Evolutionary conservation across 129 eudicot genomes (phyloP).

Genomic region (Flaveria trinervia): DNA sequence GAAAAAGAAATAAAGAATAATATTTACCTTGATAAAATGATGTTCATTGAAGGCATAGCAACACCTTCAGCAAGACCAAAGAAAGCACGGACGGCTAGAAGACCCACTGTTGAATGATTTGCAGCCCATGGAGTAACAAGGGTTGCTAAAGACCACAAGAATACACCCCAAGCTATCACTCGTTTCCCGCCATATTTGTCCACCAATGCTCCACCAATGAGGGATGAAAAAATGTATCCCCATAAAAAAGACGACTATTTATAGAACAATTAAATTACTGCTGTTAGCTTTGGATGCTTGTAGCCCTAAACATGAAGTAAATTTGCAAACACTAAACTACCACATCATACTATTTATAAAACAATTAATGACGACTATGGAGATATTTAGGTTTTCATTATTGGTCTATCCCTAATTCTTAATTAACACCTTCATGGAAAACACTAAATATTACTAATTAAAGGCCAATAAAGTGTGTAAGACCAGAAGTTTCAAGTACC

Average conservation of each 20-base stretch:
- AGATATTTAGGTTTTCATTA: not conserved
- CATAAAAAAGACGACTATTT: conserved; percentile 90
- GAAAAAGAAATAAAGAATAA: conserved; percentile 1
- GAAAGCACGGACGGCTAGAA: conserved; percentile 80
- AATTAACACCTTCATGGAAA: not conserved
- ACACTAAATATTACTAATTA: not conserved
- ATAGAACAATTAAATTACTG: conserved; percentile 13
- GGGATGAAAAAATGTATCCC: conserved; percentile 96
- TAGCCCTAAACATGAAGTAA: conserved; percentile 11
- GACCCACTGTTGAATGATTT: conserved; percentile 71
- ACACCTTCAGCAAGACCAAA: conserved; percentile 99
- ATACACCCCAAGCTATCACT: conserved; percentile 91
- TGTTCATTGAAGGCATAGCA: conserved; percentile 92
- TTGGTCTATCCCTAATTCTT: not conserved
- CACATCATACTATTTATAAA: too few species aligned
- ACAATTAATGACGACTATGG: not conserved
- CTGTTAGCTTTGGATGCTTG: conserved; percentile 5
- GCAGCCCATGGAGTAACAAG: conserved; percentile 98
- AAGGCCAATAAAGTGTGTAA: conserved; percentile 6
- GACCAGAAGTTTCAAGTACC: not conserved
- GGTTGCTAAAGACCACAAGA: conserved; percentile 89
- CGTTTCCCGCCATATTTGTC: conserved; percentile 91
- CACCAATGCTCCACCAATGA: conserved; percentile 91
- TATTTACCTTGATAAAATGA: conserved; percentile 69
- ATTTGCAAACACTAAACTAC: too few species aligned